These are phyloP conservation scores for Cladorrhinum samala DNA, from an alignment of 495 filamentous ascomycete species.

Conservation along the genomic window DNA sequence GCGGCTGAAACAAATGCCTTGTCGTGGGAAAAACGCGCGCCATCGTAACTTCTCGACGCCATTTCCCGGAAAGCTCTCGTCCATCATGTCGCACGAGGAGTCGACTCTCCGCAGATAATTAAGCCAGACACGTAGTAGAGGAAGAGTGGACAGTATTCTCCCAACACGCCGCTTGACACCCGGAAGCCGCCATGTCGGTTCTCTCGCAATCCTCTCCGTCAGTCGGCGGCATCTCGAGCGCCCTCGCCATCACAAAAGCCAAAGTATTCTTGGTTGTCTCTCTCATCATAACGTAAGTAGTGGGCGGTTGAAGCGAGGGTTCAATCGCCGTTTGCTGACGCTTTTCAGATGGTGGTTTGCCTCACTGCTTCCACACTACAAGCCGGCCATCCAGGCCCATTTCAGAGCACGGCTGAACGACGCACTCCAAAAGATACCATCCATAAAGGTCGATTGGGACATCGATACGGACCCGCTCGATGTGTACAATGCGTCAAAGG, in stretches of 20 bases:
- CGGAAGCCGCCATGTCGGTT: background rate
- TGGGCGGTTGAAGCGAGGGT: background rate
- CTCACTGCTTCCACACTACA: conserved; percentile 34
- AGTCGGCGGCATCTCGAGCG: background rate
- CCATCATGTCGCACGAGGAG: background rate
- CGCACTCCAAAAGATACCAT: conserved; percentile 33
- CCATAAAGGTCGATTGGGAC: conserved; percentile 38
- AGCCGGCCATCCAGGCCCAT: conserved; percentile 27
- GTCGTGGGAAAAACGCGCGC: background rate
- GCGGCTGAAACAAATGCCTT: background rate
- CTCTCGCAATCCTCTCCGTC: background rate
- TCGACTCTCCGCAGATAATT: background rate
- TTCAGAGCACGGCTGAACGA: conserved; percentile 31
- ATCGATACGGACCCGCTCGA: conserved; percentile 23
- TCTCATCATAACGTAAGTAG: conserved; percentile 26
- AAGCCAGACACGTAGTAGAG: background rate
- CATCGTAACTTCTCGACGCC: background rate
- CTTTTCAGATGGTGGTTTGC: conserved; percentile 36
- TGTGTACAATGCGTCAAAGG: conserved; percentile 42
- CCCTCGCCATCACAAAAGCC: conserved; percentile 21
- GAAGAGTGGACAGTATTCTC: too few species aligned
- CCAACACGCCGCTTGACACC: too few species aligned
- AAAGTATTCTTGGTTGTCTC: conserved; percentile 22
- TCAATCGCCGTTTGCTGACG: background rate
- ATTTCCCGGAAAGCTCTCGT: background rate